Evolutionary conservation across 164 flowering plant genomes (phyloP).

Genomic region (Vitis rupestris): DNA sequence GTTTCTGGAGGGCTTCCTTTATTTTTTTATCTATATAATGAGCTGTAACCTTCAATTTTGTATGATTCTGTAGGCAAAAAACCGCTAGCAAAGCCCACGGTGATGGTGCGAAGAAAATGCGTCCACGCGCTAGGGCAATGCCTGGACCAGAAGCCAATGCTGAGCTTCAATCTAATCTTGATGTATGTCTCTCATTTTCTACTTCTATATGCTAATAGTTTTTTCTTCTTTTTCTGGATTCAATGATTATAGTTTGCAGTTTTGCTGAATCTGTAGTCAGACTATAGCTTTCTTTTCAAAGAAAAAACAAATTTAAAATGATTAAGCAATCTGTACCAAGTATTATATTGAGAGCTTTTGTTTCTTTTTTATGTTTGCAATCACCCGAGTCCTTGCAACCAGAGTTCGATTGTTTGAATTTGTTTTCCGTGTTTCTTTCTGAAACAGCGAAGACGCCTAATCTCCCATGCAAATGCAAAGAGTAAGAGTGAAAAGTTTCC

Average conservation of each 20-base stretch:
- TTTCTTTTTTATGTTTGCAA: neutral
- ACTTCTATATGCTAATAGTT: neutral
- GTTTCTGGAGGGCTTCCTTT: neutral
- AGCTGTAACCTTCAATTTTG: neutral
- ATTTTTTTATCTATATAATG: neutral
- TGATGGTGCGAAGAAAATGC: slow-evolving; percentile 33
- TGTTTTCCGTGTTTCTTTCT: neutral
- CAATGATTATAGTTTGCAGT: neutral
- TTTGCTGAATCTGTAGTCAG: neutral
- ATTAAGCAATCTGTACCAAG: no score
- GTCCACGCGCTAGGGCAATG: slow-evolving; percentile 33
- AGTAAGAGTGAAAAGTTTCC: slow-evolving; percentile 61
- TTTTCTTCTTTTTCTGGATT: neutral
- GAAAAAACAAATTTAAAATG: no score
- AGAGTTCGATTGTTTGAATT: no score
- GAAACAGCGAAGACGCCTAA: slow-evolving; percentile 40
- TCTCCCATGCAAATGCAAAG: slow-evolving; percentile 46
- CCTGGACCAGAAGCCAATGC: slow-evolving; percentile 54
- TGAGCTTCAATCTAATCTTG: slow-evolving; percentile 44
- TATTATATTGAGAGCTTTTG: no score
- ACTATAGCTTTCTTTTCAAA: no score
- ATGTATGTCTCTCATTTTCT: slow-evolving; percentile 25
- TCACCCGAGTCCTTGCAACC: neutral
- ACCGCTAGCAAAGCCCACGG: slow-evolving; percentile 31
- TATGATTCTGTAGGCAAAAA: slow-evolving; percentile 29